Evolutionary conservation across 2,329 filamentous ascomycete genomes (phyloP).

Genomic region (Colletotrichum liriopes): DNA sequence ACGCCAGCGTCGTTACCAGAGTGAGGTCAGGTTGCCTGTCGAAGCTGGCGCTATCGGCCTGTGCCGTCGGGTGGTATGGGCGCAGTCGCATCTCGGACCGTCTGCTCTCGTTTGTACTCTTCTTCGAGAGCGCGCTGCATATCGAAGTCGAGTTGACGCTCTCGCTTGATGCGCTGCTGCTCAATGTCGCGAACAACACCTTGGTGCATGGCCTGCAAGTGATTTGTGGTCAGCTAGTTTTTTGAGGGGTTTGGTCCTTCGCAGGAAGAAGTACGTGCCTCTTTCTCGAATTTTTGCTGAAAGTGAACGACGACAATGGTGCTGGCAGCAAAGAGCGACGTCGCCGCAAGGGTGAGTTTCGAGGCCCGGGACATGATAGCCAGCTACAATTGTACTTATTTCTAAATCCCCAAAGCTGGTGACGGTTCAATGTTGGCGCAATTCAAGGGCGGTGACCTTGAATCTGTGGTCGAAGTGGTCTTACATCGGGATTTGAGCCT

Average conservation of each 20-base stretch:
- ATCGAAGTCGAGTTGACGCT: constrained; percentile 95
- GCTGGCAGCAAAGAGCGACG: constrained; percentile 80
- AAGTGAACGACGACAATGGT: constrained; percentile 92
- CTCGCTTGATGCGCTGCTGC: constrained; percentile 89
- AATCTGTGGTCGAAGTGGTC: neutral
- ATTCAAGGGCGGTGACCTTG: neutral
- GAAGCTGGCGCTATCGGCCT: neutral
- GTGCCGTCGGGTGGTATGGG: neutral
- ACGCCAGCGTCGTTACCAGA: neutral
- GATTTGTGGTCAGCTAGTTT: neutral
- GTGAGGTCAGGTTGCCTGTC: no score
- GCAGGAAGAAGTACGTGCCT: constrained; percentile 22
- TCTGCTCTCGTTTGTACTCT: constrained; percentile 92
- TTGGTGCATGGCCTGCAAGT: constrained; percentile 89
- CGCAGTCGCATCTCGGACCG: constrained; percentile 69
- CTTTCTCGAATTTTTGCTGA: constrained; percentile 81
- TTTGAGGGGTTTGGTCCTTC: neutral
- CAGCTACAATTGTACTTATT: neutral
- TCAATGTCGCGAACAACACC: constrained; percentile 96
- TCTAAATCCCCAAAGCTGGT: neutral
- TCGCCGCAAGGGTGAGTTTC: constrained; percentile 86
- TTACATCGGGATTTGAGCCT: constrained; percentile 24
- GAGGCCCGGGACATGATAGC: constrained; percentile 87
- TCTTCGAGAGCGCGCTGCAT: constrained; percentile 88
- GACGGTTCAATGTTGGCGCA: neutral